Conservation (phyloP, 2,329 filamentous ascomycete genomes). For the Beauveria sp. region DNA sequence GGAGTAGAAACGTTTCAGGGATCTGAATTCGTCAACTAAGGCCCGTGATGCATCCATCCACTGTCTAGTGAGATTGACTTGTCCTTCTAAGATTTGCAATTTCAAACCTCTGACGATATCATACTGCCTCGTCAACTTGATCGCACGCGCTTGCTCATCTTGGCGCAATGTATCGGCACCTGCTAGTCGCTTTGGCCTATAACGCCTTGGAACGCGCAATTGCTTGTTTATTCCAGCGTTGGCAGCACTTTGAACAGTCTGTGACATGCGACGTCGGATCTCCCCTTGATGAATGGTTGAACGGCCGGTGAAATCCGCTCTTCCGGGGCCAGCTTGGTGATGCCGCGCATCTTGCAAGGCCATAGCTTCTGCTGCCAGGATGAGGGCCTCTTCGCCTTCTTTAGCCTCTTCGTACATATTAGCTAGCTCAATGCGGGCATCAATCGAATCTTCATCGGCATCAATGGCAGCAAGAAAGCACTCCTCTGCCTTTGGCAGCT, state of each 20-base stretch:
- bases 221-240: background rate
- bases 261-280: background rate
- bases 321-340: slow-evolving; percentile 22
- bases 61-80: slow-evolving; percentile 34
- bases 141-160: slow-evolving; percentile 35
- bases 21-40: slow-evolving; percentile 56
- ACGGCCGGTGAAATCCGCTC: background rate
- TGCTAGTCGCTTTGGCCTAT: slow-evolving; percentile 39
- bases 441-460: slow-evolving; percentile 62
- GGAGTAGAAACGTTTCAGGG: slow-evolving; percentile 55
- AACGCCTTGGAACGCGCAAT: slow-evolving; percentile 28
- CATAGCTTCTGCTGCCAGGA: slow-evolving; percentile 69
- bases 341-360: slow-evolving; percentile 45
- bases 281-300: background rate
- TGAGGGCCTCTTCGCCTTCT: slow-evolving; percentile 67
- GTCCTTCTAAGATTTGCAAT: slow-evolving; percentile 33
- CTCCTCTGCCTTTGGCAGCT: slow-evolving; percentile 64
- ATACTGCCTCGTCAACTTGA: slow-evolving; percentile 34
- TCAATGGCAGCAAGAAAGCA: slow-evolving; percentile 70
- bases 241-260: background rate
- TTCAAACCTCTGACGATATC: slow-evolving; percentile 36
- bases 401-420: slow-evolving; percentile 75
- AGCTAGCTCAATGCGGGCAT: slow-evolving; percentile 71
- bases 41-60: slow-evolving; percentile 55
- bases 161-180: slow-evolving; percentile 36